phyloP scores from a whole-genome alignment of 1,284 basidiomycete genomes.

The Ustanciosporium gigantosporum region DNA sequence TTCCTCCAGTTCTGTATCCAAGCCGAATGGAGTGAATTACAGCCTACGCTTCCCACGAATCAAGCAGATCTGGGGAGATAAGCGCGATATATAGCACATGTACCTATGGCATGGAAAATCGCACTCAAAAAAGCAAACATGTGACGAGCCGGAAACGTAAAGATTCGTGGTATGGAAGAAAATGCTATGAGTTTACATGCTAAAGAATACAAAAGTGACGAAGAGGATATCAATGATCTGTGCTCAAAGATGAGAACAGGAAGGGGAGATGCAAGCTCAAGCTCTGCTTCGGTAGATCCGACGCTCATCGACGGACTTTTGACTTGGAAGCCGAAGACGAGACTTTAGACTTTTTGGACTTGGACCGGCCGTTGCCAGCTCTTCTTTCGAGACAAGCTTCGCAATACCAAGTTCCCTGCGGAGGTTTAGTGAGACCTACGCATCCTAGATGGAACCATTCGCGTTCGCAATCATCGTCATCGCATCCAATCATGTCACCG shows the following conservation, averaged over 20 bases:
- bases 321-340: constrained; percentile 7
- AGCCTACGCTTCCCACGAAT: constrained; percentile 49
- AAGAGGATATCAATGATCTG: too few species aligned
- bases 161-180: too few species aligned
- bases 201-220: too few species aligned
- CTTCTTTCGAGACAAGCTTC: constrained; percentile 55
- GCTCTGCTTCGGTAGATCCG: neutral
- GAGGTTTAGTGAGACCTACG: constrained; percentile 69
- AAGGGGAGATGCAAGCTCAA: too few species aligned
- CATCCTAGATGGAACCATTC: constrained; percentile 90
- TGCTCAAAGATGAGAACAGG: too few species aligned
- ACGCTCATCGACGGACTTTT: constrained; percentile 19
- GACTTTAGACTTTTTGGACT: constrained; percentile 24
- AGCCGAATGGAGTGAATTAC: constrained; percentile 4
- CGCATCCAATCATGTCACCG: constrained; percentile 97
- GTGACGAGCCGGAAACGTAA: too few species aligned
- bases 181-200: too few species aligned
- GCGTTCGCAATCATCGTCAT: constrained; percentile 79
- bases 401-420: constrained; percentile 76
- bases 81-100: constrained; percentile 18
- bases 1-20: too few species aligned
- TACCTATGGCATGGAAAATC: too few species aligned
- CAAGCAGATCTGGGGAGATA: constrained; percentile 36
- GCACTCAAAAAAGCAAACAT: too few species aligned
- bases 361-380: constrained; percentile 21